Base-by-base conservation (phyloP, 202 grass and related monocot species). In the Panicum virgatum region DNA sequence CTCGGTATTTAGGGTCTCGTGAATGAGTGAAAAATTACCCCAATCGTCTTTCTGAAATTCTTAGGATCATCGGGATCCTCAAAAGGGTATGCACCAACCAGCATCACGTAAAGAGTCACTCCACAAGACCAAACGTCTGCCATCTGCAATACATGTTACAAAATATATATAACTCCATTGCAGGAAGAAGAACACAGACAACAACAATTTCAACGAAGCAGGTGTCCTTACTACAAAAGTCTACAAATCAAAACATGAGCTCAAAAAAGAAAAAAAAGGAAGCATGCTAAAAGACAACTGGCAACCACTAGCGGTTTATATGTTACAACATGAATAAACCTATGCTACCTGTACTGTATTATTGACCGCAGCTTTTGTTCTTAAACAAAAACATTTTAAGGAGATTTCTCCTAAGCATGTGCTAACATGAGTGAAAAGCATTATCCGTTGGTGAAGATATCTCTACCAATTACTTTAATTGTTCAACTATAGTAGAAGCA, bases 41-140 rank as follows among this genome's bases (percentile, higher is more conserved):
- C 92, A 30, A 97, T 94, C 2, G 94, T 97, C 45, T 97, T 98
- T 82, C 92, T 92, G 77, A 98, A 98, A 80, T 98, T 91, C 78
- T 93, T 98, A 44, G 90, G 92, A 84, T 97, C 94, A 48, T 94
- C 82, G 4, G 92, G 95, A 52, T 98, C 95, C 75, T 98, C 92
- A 82, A 97, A 97, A 53, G 94, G 95, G 78, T 98, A 98, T 32
- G 82, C 95, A 68, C 95, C 92, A 25, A 98, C 95, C 18, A 94
- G 82, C 95, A 94, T 98, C 67, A 98, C 95, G 7, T 98, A 98
- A 68, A 98, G 84, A 36, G 95, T 98, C 63, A 94, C 95, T 63
- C 95, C 90, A 77, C 95, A 98, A 26, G 95, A 94, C 95, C 95
- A 98, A 32, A 98, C 95, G 46, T 98, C 92, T 66, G 95, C 92